Conservation (phyloP, 208 protist genomes). For the Acanthamoeba sp. region DNA sequence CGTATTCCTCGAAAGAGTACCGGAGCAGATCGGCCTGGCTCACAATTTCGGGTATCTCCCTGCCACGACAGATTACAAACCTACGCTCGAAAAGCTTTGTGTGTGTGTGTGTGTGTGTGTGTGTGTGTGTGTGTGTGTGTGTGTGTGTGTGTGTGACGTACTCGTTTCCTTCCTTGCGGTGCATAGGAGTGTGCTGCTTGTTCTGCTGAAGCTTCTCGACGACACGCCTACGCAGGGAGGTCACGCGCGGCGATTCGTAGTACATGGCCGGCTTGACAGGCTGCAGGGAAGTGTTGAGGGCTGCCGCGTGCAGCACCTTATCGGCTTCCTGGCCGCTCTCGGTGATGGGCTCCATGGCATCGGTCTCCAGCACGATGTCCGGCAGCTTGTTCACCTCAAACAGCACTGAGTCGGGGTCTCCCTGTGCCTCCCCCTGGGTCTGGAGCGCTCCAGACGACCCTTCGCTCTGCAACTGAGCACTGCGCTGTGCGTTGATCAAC, state of each 20-base stretch:
- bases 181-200: slow-evolving; percentile 12
- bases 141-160: not conserved
- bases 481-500: too few species aligned
- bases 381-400: slow-evolving; percentile 14
- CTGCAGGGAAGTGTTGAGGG: not conserved
- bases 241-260: not conserved
- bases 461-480: not conserved
- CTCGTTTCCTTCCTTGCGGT: not conserved
- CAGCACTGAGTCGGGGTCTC: not conserved
- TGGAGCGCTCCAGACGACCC: not conserved
- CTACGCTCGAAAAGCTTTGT: not conserved
- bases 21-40: not conserved
- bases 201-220: not conserved
- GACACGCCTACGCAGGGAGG: slow-evolving; percentile 7
- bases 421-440: not conserved
- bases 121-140: too few species aligned
- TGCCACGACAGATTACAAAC: not conserved
- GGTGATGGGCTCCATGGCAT: not conserved
- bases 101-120: too few species aligned
- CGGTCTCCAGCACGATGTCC: slow-evolving; percentile 2
- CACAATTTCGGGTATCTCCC: slow-evolving; percentile 37
- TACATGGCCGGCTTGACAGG: not conserved
- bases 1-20: slow-evolving; percentile 23
- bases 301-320: not conserved
- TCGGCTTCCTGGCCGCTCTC: not conserved